Conservation (phyloP, 2,329 filamentous ascomycete genomes). For the Fusarium sp. region DNA sequence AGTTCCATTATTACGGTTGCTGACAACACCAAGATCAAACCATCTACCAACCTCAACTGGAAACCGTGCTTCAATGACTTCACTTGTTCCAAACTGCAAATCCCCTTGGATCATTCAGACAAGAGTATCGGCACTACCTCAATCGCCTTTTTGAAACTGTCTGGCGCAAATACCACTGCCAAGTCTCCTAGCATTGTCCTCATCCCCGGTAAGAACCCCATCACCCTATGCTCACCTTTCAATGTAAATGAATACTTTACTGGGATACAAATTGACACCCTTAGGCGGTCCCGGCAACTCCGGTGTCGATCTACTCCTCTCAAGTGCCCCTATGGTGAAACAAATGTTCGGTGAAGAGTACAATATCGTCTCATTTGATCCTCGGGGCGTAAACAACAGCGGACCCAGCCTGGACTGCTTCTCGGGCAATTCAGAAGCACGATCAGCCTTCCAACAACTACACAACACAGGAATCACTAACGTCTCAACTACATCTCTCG, state of each 20-base stretch:
- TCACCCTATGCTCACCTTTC: no score
- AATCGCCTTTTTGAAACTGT: neutral
- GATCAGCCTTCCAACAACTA: neutral
- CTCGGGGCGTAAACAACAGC: neutral
- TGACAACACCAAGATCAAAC: neutral
- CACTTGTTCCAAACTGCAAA: neutral
- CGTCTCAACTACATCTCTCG: neutral
- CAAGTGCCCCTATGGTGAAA: no score
- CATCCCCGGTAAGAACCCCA: neutral
- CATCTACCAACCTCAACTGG: neutral
- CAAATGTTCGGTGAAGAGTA: conserved; percentile 1
- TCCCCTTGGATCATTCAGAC: neutral
- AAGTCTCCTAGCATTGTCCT: neutral
- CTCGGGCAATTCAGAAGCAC: neutral
- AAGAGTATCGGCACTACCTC: neutral
- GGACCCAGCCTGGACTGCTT: neutral
- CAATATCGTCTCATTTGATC: neutral
- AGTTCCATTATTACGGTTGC: no score
- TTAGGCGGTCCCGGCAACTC: conserved; percentile 4
- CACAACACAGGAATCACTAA: conserved; percentile 2
- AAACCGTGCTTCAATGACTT: conserved; percentile 1
- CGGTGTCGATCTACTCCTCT: neutral
- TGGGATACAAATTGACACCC: neutral
- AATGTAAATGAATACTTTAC: neutral
- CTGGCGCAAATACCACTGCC: neutral